These are phyloP conservation scores for Ganoderma lingzhi DNA, from an alignment of 1,284 basidiomycete genomes.

Conservation along the genomic window DNA sequence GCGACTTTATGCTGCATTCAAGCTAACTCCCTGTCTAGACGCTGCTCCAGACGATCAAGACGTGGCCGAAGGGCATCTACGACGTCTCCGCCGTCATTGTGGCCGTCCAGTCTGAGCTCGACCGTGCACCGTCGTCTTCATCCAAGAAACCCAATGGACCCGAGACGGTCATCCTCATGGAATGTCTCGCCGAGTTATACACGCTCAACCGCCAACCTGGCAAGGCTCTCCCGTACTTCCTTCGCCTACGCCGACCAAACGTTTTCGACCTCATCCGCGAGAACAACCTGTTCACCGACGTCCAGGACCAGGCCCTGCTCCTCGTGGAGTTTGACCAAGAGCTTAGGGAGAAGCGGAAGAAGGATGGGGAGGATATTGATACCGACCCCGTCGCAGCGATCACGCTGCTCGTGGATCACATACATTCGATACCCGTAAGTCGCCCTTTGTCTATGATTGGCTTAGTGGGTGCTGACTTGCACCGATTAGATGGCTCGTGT, in stretches of 20 bases:
- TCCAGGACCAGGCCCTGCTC: conserved; percentile 91
- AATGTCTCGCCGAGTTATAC: conserved; percentile 94
- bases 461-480: neutral
- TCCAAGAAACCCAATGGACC: conserved; percentile 45
- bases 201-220: conserved; percentile 90
- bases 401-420: conserved; percentile 90
- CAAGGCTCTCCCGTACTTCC: conserved; percentile 91
- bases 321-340: conserved; percentile 97
- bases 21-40: conserved; percentile 52
- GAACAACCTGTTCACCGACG: conserved; percentile 93
- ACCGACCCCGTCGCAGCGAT: conserved; percentile 76
- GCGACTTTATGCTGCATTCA: neutral
- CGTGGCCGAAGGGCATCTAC: conserved; percentile 94
- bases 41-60: conserved; percentile 80
- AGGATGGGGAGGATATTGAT: conserved; percentile 48
- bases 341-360: conserved; percentile 68
- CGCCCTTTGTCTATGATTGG: neutral
- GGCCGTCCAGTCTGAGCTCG: conserved; percentile 86
- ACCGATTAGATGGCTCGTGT: conserved; percentile 80
- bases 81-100: conserved; percentile 88
- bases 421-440: conserved; percentile 93
- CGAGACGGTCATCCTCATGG: conserved; percentile 76
- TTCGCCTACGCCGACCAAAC: conserved; percentile 86
- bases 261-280: conserved; percentile 97
- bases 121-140: conserved; percentile 65